A percentile compares a stretch with the other conserved stretches of the same genome.
Evolutionary conservation across 257 asterid genomes (phyloP).

Genomic region (Ocimum tenuiflorum): DNA sequence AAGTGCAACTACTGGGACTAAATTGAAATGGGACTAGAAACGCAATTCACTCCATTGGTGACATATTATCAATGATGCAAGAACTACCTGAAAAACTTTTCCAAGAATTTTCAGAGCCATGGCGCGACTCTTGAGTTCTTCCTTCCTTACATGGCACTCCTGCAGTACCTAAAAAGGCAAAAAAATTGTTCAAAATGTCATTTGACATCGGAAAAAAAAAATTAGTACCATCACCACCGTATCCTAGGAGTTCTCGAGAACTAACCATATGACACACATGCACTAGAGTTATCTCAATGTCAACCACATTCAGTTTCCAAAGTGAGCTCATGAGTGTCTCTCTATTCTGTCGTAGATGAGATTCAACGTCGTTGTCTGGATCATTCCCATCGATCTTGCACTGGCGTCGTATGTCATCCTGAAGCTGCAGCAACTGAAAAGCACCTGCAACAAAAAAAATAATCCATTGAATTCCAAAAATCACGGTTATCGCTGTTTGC

Average conservation of each 20-base stretch:
- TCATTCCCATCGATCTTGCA: conserved; percentile 54
- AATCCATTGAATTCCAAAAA: too few species aligned
- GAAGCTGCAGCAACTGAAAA: conserved; percentile 88
- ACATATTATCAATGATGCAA: neutral
- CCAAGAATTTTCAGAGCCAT: conserved; percentile 64
- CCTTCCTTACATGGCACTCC: conserved; percentile 54
- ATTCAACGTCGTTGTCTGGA: conserved; percentile 54
- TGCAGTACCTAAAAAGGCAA: conserved; percentile 52
- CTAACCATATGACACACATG: conserved; percentile 85
- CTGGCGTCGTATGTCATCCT: conserved; percentile 64
- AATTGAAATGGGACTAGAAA: too few species aligned
- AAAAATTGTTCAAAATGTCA: neutral
- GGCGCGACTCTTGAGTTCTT: conserved; percentile 51
- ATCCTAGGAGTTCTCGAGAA: too few species aligned
- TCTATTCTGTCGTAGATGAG: conserved; percentile 60
- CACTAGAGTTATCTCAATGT: conserved; percentile 70
- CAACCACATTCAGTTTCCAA: conserved; percentile 90
- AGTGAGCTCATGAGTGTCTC: conserved; percentile 64
- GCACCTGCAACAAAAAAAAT: too few species aligned
- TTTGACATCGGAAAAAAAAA: neutral
- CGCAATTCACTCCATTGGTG: too few species aligned
- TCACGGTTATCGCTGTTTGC: too few species aligned
- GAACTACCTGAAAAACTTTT: conserved; percentile 52
- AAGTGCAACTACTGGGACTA: too few species aligned
- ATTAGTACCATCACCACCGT: neutral